These are phyloP conservation scores for Hexamita inflata DNA, from an alignment of 208 protist species.

Conservation along the genomic window DNA sequence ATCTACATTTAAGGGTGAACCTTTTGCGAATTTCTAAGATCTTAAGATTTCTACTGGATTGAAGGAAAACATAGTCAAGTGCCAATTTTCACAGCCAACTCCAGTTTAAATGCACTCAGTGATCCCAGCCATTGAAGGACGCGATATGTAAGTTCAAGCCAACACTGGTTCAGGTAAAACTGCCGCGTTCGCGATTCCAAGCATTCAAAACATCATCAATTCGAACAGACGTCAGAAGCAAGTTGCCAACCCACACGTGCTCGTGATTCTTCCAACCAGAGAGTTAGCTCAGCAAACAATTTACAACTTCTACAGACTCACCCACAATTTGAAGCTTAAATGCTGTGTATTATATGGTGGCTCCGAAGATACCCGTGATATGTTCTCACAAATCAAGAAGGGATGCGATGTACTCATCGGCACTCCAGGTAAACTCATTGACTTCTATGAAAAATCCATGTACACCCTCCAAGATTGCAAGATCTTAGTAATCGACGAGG, in stretches of 20 bases:
- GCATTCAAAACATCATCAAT: neutral
- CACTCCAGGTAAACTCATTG: constrained; percentile 81
- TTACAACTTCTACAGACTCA: constrained; percentile 69
- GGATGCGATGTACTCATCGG: constrained; percentile 56
- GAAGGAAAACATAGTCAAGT: neutral
- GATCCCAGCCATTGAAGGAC: constrained; percentile 2
- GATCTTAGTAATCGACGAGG: constrained; percentile 69
- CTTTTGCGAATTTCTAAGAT: neutral
- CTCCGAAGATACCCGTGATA: constrained; percentile 48
- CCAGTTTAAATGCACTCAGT: constrained; percentile 40
- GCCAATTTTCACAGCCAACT: constrained; percentile 27
- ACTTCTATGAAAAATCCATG: constrained; percentile 71
- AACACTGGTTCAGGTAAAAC: constrained; percentile 40
- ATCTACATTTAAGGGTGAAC: neutral
- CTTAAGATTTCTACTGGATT: neutral
- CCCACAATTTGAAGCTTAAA: constrained; percentile 60
- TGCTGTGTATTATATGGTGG: constrained; percentile 61
- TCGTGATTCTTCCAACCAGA: constrained; percentile 89
- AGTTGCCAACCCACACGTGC: neutral
- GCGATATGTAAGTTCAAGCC: constrained; percentile 33
- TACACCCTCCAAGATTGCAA: no score
- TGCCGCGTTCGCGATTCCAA: constrained; percentile 18
- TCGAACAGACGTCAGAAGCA: neutral
- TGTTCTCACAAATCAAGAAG: constrained; percentile 46
- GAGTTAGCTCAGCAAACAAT: constrained; percentile 92